These are phyloP conservation scores for Mrakia blollopis DNA, from an alignment of 768 basidiomycete genomes.

Conservation along the genomic window DNA sequence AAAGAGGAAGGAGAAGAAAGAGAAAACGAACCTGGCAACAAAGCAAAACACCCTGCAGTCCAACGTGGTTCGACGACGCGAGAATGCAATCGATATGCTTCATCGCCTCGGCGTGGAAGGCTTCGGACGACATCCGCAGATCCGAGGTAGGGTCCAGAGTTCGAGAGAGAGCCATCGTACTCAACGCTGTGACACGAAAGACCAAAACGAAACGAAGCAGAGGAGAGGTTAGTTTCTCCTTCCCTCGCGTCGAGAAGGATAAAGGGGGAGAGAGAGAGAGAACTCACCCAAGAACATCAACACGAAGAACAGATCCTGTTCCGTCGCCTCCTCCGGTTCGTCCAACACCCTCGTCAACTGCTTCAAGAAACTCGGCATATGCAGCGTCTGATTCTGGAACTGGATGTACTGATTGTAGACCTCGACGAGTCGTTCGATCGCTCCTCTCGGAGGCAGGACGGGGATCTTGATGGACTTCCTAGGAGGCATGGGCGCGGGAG, in stretches of 20 bases:
- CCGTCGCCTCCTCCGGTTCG: constrained; percentile 40
- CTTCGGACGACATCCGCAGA: constrained; percentile 44
- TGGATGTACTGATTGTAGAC: constrained; percentile 47
- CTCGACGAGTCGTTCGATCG: constrained; percentile 44
- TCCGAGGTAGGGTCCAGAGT: constrained; percentile 46
- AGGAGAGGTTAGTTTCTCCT: background rate
- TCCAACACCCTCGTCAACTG: constrained; percentile 42
- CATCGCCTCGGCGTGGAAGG: constrained; percentile 46
- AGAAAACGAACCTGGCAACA: constrained; percentile 28
- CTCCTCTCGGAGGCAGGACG: constrained; percentile 44
- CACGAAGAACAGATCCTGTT: constrained; percentile 45
- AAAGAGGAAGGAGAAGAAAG: background rate
- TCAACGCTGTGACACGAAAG: constrained; percentile 37
- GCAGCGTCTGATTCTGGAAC: constrained; percentile 46
- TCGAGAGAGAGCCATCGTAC: constrained; percentile 45
- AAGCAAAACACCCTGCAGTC: constrained; percentile 45
- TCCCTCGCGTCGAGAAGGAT: background rate
- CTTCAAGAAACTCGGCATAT: constrained; percentile 43
- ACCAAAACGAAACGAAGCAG: background rate
- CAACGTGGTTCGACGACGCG: constrained; percentile 43
- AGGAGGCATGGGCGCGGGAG: constrained; percentile 7
- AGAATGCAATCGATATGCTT: constrained; percentile 46
- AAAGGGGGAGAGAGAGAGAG: background rate
- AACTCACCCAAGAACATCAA: constrained; percentile 44
- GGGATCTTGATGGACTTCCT: constrained; percentile 39